Base-by-base conservation (phyloP, 129 eudicot species). In the Saposhnikovia divaricata region DNA sequence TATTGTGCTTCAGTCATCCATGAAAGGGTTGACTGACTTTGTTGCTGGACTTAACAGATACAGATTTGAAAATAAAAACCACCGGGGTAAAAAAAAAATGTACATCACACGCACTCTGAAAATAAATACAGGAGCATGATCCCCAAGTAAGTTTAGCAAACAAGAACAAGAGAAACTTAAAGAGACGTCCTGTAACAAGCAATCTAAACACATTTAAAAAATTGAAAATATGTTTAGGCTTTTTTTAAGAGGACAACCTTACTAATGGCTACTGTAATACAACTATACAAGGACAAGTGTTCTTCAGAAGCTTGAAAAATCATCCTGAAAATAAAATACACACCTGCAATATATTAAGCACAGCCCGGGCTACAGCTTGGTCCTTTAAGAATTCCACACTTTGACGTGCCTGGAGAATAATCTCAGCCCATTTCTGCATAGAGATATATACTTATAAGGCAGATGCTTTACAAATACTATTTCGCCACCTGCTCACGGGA, bases 291-390 rank as follows among this genome's bases (percentile, higher is more conserved):
- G 47, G n/a, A 77, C 25, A 46, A 34, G 51, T 38, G 16, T 18
- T 28, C 27, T 37, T 59, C 51, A 8, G 4, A 8, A 38, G 51
- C 40, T 10, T 11, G 1, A 61, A 42, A 78, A 18, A 37, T 14
- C 21, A 80, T 55, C 31, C 34, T 46, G 21, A 4, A 59, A 31
- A 14, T 50, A 66, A 77, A 46, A 23, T 28, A 37, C 47, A 16
- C 23, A 96, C 99, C 97, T 96, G 99, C 87, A 96, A 83, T 85
- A 96, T 96, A 87, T 96, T 96, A 70, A 96, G 97, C 78, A 96
- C 98, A 34, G 92, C 90, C 93, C 90, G 89, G 27, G 91, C 89
- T 28, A 96, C 96, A 72, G 80, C 93, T 81, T 83, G 91, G 78
- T 96, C 97, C 87, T 96, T 92, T 86, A 96, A 80, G 81, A 87